Conservation (phyloP, 2,329 filamentous ascomycete genomes). For the Aciculosporium take region DNA sequence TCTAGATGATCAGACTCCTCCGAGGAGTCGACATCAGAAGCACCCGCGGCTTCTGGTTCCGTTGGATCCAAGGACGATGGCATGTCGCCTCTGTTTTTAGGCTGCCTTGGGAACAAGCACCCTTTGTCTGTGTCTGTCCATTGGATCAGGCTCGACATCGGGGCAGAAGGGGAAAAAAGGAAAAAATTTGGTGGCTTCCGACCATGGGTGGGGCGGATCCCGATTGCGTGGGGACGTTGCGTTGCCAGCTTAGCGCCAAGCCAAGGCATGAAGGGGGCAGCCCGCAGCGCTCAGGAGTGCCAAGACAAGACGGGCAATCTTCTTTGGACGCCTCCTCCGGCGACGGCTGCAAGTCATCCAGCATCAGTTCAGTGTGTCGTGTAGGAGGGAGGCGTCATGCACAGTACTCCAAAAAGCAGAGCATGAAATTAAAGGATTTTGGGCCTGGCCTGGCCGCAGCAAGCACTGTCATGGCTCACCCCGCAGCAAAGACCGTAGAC, state of each 20-base stretch:
- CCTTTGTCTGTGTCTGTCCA: neutral
- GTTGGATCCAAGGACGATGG: neutral
- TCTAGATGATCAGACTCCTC: conserved; percentile 37
- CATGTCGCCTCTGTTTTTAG: neutral
- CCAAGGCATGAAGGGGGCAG: too few species aligned
- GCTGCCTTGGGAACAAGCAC: neutral
- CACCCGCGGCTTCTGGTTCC: neutral
- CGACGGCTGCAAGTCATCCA: too few species aligned
- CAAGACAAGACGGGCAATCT: too few species aligned
- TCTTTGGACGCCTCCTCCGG: too few species aligned
- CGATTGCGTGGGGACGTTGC: neutral
- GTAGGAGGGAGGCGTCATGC: too few species aligned
- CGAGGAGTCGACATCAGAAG: conserved; percentile 15
- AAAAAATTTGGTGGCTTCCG: neutral
- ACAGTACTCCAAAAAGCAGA: too few species aligned
- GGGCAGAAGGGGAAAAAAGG: neutral
- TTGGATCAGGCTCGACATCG: neutral
- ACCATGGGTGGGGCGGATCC: conserved; percentile 1
- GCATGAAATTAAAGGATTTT: too few species aligned
- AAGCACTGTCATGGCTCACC: too few species aligned
- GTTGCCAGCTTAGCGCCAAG: neutral
- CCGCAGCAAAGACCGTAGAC: conserved; percentile 3
- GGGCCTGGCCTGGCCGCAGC: too few species aligned
- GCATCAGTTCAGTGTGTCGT: too few species aligned
- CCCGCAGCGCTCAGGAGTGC: too few species aligned